A percentile compares a stretch with the other conserved stretches of the same genome.
These are phyloP conservation scores for Helicosporidium sp. DNA, from an alignment of 139 green algal species.

Conservation along the genomic window DNA sequence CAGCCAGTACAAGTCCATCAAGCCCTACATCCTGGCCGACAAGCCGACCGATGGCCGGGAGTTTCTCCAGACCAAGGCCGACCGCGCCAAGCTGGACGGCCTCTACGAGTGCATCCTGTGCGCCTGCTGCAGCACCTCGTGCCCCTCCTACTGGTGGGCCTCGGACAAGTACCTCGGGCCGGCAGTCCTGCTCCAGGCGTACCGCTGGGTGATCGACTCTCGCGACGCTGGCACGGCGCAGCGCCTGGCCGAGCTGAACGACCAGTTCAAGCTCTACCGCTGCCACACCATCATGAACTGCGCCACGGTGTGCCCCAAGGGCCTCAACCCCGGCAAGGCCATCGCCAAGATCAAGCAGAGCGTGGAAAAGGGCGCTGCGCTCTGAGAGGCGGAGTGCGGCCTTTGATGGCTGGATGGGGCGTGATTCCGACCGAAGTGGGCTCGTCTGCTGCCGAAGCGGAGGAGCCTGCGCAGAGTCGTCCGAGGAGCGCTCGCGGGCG, in stretches of 20 bases:
- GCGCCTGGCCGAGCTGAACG: constrained; percentile 68
- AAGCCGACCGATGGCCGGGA: constrained; percentile 44
- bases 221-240: constrained; percentile 80
- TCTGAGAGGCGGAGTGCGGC: constrained; percentile 1
- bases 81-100: constrained; percentile 81
- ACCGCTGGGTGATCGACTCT: constrained; percentile 84
- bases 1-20: constrained; percentile 88
- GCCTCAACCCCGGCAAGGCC: constrained; percentile 85
- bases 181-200: constrained; percentile 79
- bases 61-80: constrained; percentile 72
- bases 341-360: constrained; percentile 93
- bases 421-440: too few relatives aligned
- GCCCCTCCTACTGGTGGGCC: constrained; percentile 96
- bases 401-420: too few relatives aligned
- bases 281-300: constrained; percentile 99
- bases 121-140: constrained; percentile 91
- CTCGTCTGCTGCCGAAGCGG: too few relatives aligned
- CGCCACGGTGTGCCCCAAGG: constrained; percentile 55
- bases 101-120: constrained; percentile 99
- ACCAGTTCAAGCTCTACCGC: constrained; percentile 91
- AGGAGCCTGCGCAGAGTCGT: too few relatives aligned
- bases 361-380: constrained; percentile 21
- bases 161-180: constrained; percentile 96
- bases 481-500: too few relatives aligned
- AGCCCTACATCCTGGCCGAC: constrained; percentile 83